Conservation (phyloP, 345 rosid species). For the Gossypioides kirkii region DNA sequence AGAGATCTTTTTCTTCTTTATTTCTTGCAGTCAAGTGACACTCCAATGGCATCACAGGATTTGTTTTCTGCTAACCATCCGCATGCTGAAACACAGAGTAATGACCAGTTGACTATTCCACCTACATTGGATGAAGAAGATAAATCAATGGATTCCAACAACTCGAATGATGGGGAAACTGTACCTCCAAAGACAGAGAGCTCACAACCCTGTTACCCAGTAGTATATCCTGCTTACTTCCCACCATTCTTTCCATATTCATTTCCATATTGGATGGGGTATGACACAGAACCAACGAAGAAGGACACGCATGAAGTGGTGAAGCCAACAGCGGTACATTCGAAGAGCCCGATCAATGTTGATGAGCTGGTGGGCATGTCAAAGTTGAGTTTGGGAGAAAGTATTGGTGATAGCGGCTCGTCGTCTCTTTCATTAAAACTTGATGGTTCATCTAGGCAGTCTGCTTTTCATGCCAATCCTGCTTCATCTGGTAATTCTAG, state of each 20-base stretch:
- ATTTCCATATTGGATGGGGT: constrained; percentile 66
- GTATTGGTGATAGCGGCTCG: constrained; percentile 45
- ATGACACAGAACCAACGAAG: constrained; percentile 38
- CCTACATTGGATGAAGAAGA: constrained; percentile 78
- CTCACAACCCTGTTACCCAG: constrained; percentile 47
- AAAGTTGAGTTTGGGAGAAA: constrained; percentile 73
- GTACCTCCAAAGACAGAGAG: constrained; percentile 40
- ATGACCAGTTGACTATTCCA: constrained; percentile 35
- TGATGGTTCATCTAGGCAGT: constrained; percentile 73
- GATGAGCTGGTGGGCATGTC: constrained; percentile 93
- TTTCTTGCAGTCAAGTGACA: constrained; percentile 52
- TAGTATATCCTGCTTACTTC: constrained; percentile 66
- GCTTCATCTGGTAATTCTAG: constrained; percentile 48
- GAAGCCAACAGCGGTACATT: constrained; percentile 77
- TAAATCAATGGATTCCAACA: constrained; percentile 93
- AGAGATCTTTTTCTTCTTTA: background rate
- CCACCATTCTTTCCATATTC: constrained; percentile 70
- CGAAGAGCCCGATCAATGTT: constrained; percentile 81
- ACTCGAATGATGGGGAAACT: constrained; percentile 67
- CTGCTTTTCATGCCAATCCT: constrained; percentile 90
- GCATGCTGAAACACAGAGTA: constrained; percentile 43
- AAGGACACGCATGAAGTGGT: constrained; percentile 62
- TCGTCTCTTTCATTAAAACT: constrained; percentile 71
- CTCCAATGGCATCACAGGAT: constrained; percentile 55
- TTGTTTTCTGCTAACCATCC: constrained; percentile 34